Evolutionary conservation across 352 stramenopile species (phyloP), one percentile per base, ranked within the genome.

Genomic region (Phytophthora pistaciae): DNA sequence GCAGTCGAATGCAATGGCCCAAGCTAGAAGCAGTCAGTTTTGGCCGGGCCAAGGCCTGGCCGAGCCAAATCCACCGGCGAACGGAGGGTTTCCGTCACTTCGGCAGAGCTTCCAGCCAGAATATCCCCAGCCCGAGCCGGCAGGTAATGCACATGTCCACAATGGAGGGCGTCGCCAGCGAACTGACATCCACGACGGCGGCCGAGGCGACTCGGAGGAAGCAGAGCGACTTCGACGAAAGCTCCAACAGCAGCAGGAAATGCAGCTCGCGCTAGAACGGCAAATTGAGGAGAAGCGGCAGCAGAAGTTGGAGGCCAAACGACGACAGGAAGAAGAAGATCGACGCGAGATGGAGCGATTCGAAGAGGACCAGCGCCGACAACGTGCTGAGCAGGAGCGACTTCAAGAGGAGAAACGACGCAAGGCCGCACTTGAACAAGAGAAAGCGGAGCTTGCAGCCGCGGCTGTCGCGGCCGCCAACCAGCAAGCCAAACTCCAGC

Each of bases 211-310:
- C 31, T 54, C 42, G 0, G 57, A 66, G 23, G 71, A 78, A 20
- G 44, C 40, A 25, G 60, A 78, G 27, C 65, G 48, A 14, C 23
- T 68, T 40, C 66, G 49, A 50, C 74, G 75, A 3, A 85, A 87
- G 60, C 33, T 82, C 21, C 78, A 84, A 14, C 71, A 80, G 18
- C 69, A 80, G 3, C 78, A 83, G 16, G 82, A 85, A 33, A 87
- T 91, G 60, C 82, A 91, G 60, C 69, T 78, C 16, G 70, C 84
- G 1, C 44, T 90, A 14, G 78, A 88, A 16, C 74, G 74, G 13
- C 84, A 91, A 60, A 83, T 91, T 36, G 82, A 91, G 36, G 84
- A 91, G 57, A 91, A 91, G 59, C 73, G 81, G 10, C 82, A 76
- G 3, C 84, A 88, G 50, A 91, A 91, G 40, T 65, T 85, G 16